Evolutionary conservation across 2,329 filamentous ascomycete species (phyloP).

Genomic region (Cryphonectria naterciae): DNA sequence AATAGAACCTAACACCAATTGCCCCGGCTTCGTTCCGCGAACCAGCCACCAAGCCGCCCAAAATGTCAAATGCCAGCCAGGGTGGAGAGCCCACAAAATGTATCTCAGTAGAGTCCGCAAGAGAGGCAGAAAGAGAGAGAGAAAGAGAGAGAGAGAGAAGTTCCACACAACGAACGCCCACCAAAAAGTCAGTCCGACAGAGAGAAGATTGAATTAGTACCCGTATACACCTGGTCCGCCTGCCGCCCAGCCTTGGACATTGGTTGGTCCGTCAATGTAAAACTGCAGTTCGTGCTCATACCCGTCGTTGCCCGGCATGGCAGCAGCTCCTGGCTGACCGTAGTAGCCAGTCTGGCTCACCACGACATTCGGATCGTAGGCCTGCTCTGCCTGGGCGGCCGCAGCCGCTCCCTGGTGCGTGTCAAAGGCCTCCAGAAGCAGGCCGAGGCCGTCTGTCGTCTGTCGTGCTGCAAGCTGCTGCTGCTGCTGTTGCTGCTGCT

Average conservation of each 20-base stretch:
- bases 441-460: constrained; percentile 43
- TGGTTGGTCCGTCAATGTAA: constrained; percentile 34
- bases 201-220: constrained; percentile 27
- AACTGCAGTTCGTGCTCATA: constrained; percentile 39
- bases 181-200: neutral
- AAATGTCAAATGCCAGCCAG: neutral
- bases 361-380: constrained; percentile 25
- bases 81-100: neutral
- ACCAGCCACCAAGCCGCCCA: neutral
- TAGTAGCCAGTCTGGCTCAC: constrained; percentile 32
- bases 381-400: constrained; percentile 21
- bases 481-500: constrained; percentile 27
- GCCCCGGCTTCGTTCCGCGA: neutral
- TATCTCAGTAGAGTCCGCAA: neutral
- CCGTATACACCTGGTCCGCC: constrained; percentile 33
- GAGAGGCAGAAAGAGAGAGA: no score
- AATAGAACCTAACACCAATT: neutral
- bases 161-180: neutral
- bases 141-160: neutral
- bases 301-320: constrained; percentile 36
- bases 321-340: constrained; percentile 27
- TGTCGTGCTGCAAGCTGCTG: constrained; percentile 32
- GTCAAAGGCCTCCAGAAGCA: constrained; percentile 47
- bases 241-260: constrained; percentile 34
- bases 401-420: constrained; percentile 38